These are phyloP conservation scores for Chaetomium fimeti DNA, from an alignment of 495 filamentous ascomycete species.

Conservation along the genomic window DNA sequence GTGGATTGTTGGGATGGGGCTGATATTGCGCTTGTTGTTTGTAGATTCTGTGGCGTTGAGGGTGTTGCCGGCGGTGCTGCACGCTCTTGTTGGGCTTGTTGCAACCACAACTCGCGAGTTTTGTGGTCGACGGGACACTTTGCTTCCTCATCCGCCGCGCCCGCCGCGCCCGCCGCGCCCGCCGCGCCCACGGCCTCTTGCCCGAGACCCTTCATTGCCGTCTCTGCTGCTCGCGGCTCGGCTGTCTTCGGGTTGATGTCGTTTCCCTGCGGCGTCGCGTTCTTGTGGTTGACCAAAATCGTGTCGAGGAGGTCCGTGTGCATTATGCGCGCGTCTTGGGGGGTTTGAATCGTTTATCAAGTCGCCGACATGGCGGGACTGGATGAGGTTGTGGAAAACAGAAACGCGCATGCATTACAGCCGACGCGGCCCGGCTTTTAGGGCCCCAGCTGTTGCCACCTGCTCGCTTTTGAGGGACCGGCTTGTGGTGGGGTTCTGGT, in stretches of 20 bases:
- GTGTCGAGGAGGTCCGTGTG: too few relatives aligned
- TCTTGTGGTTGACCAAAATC: slow-evolving; percentile 35
- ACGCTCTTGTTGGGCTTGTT: slow-evolving; percentile 38
- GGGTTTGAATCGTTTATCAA: too few relatives aligned
- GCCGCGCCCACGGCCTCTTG: background rate
- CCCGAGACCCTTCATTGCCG: slow-evolving; percentile 14
- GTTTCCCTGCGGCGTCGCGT: slow-evolving; percentile 15
- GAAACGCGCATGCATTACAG: too few relatives aligned
- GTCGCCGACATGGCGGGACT: too few relatives aligned
- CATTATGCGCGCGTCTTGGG: too few relatives aligned
- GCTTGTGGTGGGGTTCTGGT: too few relatives aligned
- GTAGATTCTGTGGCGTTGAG: slow-evolving; percentile 10
- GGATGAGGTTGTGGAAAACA: too few relatives aligned
- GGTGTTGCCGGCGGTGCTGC: slow-evolving; percentile 21
- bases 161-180: slow-evolving; percentile 6
- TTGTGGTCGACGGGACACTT: slow-evolving; percentile 86
- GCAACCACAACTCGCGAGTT: slow-evolving; percentile 79
- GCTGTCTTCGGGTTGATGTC: background rate
- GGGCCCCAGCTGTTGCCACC: too few relatives aligned
- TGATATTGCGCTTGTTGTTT: slow-evolving; percentile 11
- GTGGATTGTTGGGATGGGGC: background rate
- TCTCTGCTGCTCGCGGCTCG: background rate
- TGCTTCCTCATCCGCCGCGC: slow-evolving; percentile 30
- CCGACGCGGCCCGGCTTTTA: too few relatives aligned
- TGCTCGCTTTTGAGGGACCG: too few relatives aligned